Evolutionary conservation across 1,284 basidiomycete species (phyloP), one percentile per base, ranked within the genome.

Genomic region (Cryptococcus neoformans): DNA sequence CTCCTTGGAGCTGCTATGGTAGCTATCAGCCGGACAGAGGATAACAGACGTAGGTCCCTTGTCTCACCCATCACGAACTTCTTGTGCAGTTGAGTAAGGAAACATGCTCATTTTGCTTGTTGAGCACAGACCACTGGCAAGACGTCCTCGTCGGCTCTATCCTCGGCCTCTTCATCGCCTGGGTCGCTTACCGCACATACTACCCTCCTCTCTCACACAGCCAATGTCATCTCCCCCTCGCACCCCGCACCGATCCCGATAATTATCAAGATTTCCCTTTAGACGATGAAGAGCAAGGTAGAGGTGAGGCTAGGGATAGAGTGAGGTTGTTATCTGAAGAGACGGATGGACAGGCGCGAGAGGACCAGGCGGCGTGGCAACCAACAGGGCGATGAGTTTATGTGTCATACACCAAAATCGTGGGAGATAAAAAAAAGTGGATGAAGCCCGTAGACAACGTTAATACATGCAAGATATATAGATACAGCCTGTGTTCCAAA

Each of bases 21-120:
- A 34, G 93, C 93, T 2, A 87, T 97, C 57, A 89, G 88, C n/a
- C 84, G 91, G 36, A 91, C 88, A 0, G 90, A 90, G 87, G 90
- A 93, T 74, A 88, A 89, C 66, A 83, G 90, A 57, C 90, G 89
- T 89, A 70, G 84, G 79, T 41, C 21, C 17, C n/a, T 21, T 39
- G 34, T 46, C 21, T 16, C 10, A 7, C 9, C 28, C 28, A 3
- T 28, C 28, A 28, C 41, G 3, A 14, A 5, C 6, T 14, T 42
- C 41, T 12, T 16, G 41, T 44, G 42, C 42, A 7, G 14, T 46
- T n/a, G 46, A 35, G 28, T 28, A 28, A 4, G 28, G 28, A 28
- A 28, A 28, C 46, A 28, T 14, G 7, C 46, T 47, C 8, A 47
- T 28, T 12, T 14, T 21, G 17, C 21, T 36, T 40, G 46, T 41